Base-by-base conservation (phyloP, 1,139 yeast genomes). In the Debaryomyces fabryi region DNA sequence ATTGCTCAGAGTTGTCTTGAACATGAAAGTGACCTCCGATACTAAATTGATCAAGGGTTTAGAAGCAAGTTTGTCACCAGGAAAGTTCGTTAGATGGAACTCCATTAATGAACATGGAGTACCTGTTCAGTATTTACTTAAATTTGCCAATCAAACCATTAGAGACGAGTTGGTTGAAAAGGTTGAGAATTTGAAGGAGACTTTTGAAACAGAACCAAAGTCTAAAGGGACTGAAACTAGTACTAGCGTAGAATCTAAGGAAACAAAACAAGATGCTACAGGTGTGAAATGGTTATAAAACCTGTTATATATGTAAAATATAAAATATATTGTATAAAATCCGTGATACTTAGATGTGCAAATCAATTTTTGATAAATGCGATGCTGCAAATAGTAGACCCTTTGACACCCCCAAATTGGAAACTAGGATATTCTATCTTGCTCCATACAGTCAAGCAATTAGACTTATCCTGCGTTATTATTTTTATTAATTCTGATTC, bases 371-470 rank as follows among this genome's bases (percentile, higher is more conserved):
- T 81, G 23, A 72, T 69, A 62, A 92, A 93, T 20, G 95, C 96
- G 43, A 92, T 79, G 47, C 92, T 86, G 63, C 96, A 89, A 39
- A 93, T 88, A 1, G 97, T 85, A 38, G 89, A 82, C 2, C 99
- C 99, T 57, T 85, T 79, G 7, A 77, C 81, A 6, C 99, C 98
- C 3, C 96, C 97, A 68, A 91, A 93, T 63, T 85, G 82, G 62
- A 90, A 90, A 6, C 82, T 77, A 4, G 97, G 97, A 63, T 91
- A 93, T 21, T 78, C 67, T 42, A 92, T 81, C 37, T 73, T 74
- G 52, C 81, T 81, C 86, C 88, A 86, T 5, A 78, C 78, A 54
- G 69, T 63, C 50, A 88, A 66, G 5, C 51, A 57, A 24, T 69
- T 67, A 1, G 65, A 62, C n/a, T 66, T 66, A 29, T 69, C 64